phyloP scores from a whole-genome alignment of 495 filamentous ascomycete species.

The Chaetomium fimeti region DNA sequence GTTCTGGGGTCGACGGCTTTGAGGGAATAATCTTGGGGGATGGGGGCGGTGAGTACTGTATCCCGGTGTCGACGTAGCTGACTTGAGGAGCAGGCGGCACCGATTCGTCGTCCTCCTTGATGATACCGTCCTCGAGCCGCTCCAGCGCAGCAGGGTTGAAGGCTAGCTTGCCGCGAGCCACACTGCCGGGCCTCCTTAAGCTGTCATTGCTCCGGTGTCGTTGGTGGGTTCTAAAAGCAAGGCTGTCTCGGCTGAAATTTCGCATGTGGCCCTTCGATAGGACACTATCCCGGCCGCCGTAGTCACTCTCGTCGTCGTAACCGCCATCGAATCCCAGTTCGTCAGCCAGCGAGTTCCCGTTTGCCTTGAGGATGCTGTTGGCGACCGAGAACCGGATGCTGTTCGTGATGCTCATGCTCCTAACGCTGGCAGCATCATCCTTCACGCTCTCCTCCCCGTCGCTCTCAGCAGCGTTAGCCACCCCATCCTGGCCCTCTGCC shows the following conservation, averaged over 20 bases:
- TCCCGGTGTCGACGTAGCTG: slow-evolving; percentile 67
- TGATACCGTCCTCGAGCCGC: slow-evolving; percentile 48
- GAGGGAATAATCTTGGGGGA: slow-evolving; percentile 58
- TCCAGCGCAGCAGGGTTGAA: slow-evolving; percentile 51
- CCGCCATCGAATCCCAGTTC: slow-evolving; percentile 84
- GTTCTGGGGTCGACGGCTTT: slow-evolving; percentile 46
- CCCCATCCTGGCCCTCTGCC: slow-evolving; percentile 39
- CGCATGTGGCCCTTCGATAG: slow-evolving; percentile 38
- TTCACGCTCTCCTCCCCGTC: slow-evolving; percentile 54
- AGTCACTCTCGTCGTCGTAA: slow-evolving; percentile 59
- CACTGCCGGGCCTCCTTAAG: slow-evolving; percentile 49
- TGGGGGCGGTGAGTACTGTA: slow-evolving; percentile 78
- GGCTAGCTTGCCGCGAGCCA: slow-evolving; percentile 47
- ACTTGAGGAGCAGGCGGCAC: slow-evolving; percentile 25
- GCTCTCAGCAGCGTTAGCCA: slow-evolving; percentile 44
- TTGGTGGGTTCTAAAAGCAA: slow-evolving; percentile 45
- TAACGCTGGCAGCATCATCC: slow-evolving; percentile 72
- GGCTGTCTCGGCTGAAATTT: slow-evolving; percentile 36
- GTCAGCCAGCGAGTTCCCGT: slow-evolving; percentile 78
- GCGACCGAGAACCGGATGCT: slow-evolving; percentile 70
- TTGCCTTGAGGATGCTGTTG: slow-evolving; percentile 54
- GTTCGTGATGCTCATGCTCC: slow-evolving; percentile 73
- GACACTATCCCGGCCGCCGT: slow-evolving; percentile 53
- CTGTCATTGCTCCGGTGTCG: slow-evolving; percentile 54
- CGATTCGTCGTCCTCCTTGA: slow-evolving; percentile 51